A percentile compares a stretch with the other conserved stretches of the same genome.
These are phyloP conservation scores for Apiospora koreana DNA, from an alignment of 2,329 filamentous ascomycete genomes.

Conservation along the genomic window DNA sequence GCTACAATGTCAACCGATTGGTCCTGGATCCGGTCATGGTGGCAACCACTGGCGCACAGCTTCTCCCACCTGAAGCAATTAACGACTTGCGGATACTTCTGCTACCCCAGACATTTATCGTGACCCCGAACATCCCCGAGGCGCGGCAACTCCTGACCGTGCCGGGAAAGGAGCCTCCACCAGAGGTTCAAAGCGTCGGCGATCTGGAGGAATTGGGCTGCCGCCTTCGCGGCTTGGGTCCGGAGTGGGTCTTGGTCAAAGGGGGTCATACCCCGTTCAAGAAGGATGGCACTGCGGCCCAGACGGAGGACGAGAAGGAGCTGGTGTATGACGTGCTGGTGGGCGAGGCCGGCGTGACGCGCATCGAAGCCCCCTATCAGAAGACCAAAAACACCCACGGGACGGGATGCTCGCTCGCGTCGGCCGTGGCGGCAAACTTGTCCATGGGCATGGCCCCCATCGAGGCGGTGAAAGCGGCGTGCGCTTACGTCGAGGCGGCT, in stretches of 20 bases:
- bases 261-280: constrained; percentile 86
- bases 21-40: constrained; percentile 91
- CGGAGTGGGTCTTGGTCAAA: constrained; percentile 82
- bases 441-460: constrained; percentile 58
- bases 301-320: constrained; percentile 57
- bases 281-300: constrained; percentile 60
- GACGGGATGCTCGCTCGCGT: constrained; percentile 91
- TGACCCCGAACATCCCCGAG: constrained; percentile 80
- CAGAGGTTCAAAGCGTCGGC: constrained; percentile 53
- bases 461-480: constrained; percentile 66
- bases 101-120: constrained; percentile 65
- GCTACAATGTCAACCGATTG: constrained; percentile 56
- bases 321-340: constrained; percentile 78
- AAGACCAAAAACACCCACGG: constrained; percentile 84
- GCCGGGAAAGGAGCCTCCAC: constrained; percentile 39
- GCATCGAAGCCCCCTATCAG: constrained; percentile 72
- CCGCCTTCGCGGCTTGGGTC: constrained; percentile 66
- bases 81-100: constrained; percentile 58
- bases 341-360: constrained; percentile 56
- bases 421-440: constrained; percentile 75
- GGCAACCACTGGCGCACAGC: constrained; percentile 72
- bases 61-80: constrained; percentile 68
- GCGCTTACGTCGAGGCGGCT: constrained; percentile 70
- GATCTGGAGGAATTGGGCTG: constrained; percentile 72
- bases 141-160: constrained; percentile 64